Evolutionary conservation across 2,329 filamentous ascomycete species (phyloP).

Genomic region (Aspergillus hiratsukae): DNA sequence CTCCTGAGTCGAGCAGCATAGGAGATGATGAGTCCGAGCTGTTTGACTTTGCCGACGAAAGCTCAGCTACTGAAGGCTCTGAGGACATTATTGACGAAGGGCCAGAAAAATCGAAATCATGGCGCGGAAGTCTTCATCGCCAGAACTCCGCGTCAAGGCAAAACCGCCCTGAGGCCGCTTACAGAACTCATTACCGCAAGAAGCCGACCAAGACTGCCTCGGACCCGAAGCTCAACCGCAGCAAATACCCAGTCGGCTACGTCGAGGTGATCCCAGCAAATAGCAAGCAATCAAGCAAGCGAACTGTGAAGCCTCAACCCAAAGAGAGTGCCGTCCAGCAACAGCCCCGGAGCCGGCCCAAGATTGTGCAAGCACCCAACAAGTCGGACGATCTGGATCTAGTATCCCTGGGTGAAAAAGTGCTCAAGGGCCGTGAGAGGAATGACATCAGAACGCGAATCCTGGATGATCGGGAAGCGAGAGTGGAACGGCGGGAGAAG

Average conservation of each 20-base stretch:
- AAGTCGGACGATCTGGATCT: conserved; percentile 12
- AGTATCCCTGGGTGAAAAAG: conserved; percentile 3
- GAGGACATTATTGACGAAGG: conserved; percentile 16
- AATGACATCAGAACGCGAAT: conserved; percentile 25
- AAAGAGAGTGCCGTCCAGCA: conserved; percentile 5
- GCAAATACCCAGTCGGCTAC: conserved; percentile 12
- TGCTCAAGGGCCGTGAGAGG: conserved; percentile 10
- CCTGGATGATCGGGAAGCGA: conserved; percentile 24
- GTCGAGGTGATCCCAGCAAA: conserved; percentile 24
- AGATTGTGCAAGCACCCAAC: conserved; percentile 14
- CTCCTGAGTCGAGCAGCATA: conserved; percentile 18
- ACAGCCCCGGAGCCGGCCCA: conserved; percentile 12
- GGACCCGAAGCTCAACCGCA: conserved; percentile 5
- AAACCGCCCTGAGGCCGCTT: conserved; percentile 10
- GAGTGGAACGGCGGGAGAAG: conserved; percentile 22
- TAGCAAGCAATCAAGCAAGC: conserved; percentile 12
- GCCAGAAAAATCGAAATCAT: conserved; percentile 12
- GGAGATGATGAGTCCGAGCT: conserved; percentile 27
- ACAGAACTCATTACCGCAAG: conserved; percentile 26
- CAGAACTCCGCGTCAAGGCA: conserved; percentile 17
- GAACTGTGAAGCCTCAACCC: neutral
- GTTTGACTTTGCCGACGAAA: conserved; percentile 23
- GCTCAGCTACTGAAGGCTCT: conserved; percentile 25
- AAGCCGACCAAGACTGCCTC: conserved; percentile 8
- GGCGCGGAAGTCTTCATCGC: conserved; percentile 16